Evolutionary conservation across 441 rosid genomes (phyloP), one percentile per base, ranked within the genome.

Genomic region (Euphorbia schlechtendalii): DNA sequence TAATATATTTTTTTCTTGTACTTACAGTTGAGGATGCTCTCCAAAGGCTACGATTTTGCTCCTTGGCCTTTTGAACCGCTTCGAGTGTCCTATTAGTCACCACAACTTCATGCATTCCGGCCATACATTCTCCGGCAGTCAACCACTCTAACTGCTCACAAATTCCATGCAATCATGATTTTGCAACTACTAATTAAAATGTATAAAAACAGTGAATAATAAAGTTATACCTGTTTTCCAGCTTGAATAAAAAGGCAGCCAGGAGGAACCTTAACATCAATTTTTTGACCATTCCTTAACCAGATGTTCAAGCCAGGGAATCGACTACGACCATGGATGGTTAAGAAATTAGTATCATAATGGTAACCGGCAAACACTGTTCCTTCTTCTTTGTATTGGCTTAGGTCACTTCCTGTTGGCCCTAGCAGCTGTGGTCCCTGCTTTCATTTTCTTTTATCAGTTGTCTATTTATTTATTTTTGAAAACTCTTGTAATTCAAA

Each of bases 361-460:
- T 90, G 97, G 69, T 90, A 90, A 64, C 97, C 96, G 13, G 96
- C 97, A 78, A 90, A 86, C 38, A 90, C 86, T 4, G 82, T 89
- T 41, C 96, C 94, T 69, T 86, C 88, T 80, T 92, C 74, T 34
- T 82, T 82, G 72, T 87, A 76, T 49, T 73, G 69, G 61, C 73
- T 51, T 52, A 92, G 96, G 77, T 92, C 89, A 76, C 96, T 87
- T 49, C 98, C 98, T 21, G 98, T 92, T 30, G 98, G 98, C 66
- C 88, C 98, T 72, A 90, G 97, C 73, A 92, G 96, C 77, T 88
- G 94, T 15, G 97, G 97, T 67, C 98, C 97, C 96, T 92, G 76
- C n/a, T n/a, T n/a, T n/a, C n/a, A n/a, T n/a, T n/a, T n/a, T n/a
- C n/a, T n/a, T n/a, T n/a, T n/a, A n/a, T n/a, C n/a, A n/a, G n/a